Conservation (phyloP, 306 rosid genomes). For the Cucurbita moschata region DNA sequence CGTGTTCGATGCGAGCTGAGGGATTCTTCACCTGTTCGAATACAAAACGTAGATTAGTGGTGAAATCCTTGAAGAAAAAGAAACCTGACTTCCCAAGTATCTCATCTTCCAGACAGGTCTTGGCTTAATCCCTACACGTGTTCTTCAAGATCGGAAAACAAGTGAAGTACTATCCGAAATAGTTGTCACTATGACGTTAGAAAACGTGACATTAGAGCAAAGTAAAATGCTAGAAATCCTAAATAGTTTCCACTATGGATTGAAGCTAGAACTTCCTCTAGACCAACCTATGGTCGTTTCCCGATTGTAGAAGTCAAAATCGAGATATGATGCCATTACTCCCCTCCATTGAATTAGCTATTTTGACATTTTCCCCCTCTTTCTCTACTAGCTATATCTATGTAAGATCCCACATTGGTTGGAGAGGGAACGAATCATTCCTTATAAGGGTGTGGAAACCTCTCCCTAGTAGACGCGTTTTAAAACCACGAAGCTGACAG, state of each 20-base stretch:
- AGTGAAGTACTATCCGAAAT: too few relatives aligned
- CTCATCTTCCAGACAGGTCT: background rate
- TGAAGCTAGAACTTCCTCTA: background rate
- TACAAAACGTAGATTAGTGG: background rate
- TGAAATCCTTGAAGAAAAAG: background rate
- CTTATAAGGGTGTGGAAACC: too few relatives aligned
- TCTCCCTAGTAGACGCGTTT: too few relatives aligned
- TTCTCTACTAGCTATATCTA: background rate
- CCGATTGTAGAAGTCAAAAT: background rate
- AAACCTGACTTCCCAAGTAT: background rate
- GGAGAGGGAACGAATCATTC: too few relatives aligned
- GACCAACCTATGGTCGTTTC: background rate
- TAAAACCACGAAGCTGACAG: too few relatives aligned
- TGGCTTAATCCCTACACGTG: background rate
- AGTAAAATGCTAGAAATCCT: background rate
- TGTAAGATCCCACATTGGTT: too few relatives aligned
- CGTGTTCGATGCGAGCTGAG: constrained; percentile 73
- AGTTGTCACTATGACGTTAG: background rate
- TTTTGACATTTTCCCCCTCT: background rate
- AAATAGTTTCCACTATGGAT: background rate
- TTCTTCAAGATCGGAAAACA: background rate
- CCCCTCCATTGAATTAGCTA: background rate
- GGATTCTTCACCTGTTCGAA: constrained; percentile 68
- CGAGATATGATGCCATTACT: background rate
- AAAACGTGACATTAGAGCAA: background rate